Evolutionary conservation across 768 basidiomycete genomes (phyloP), one percentile per base, ranked within the genome.

Genomic region (Leccinum subgranulosum): DNA sequence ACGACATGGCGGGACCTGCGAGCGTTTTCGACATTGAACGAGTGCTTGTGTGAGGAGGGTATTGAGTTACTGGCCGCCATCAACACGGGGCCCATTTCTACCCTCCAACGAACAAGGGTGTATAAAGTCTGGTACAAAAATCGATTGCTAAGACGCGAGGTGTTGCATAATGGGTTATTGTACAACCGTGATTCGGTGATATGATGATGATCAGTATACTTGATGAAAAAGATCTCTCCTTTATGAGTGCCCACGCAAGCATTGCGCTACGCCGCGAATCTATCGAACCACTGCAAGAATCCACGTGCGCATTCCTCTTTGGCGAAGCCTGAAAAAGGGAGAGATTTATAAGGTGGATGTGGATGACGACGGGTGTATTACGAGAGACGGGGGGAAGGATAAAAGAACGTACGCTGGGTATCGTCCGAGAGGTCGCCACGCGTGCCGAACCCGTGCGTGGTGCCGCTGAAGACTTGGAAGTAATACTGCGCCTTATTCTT

Each of bases 291-390:
- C 3, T 64, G 66, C 27, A 80, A 67, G 47, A 83, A 73, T 39
- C 78, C 76, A 2, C 77, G 73, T 3, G 83, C 83, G 7, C 81
- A 80, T 54, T 84, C 79, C 62, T 85, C 84, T 60, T 84, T 84
- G 1, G 81, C 82, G 79, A 83, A 85, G 17, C 82, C 84, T 85
- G 49, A 48, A 29, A 17, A 23, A 27, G 27, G 45, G 31, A 4
- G 6, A 6, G 8, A 4, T 8, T 12, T 52, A n/a, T 62, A 15
- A 21, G 33, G 2, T 31, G 46, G 0, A 55, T 28, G 7, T 19
- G 21, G 55, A 21, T 19, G 14, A 28, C 5, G 1, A 46, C 1
- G 23, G 21, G 6, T 12, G 10, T 43, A 12, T 43, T 43, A 19
- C 41, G 19, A 11, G 41, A 43, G 19, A 21, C 19, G 41, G 41